A percentile compares a stretch with the other conserved stretches of the same genome.
These are phyloP conservation scores for Coemansia sp. DNA, from an alignment of 192 early-diverging fungal genomes.

Conservation along the genomic window DNA sequence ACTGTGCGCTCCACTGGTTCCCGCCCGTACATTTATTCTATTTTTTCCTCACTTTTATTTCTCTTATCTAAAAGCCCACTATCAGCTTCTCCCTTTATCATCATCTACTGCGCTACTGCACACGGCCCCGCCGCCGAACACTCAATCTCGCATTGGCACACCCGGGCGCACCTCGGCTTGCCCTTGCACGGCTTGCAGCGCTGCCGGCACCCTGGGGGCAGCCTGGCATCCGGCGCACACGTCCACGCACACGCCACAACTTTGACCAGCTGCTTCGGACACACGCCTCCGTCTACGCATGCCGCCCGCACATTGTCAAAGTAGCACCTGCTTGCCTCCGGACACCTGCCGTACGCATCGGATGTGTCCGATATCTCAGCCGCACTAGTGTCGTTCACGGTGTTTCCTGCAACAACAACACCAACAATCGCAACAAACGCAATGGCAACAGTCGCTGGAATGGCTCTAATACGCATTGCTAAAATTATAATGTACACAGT, in stretches of 20 bases:
- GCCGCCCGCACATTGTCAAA: not conserved
- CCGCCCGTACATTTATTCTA: not conserved
- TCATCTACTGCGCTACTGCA: not conserved
- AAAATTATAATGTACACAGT: too few species aligned
- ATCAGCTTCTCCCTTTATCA: too few species aligned
- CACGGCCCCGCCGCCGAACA: not conserved
- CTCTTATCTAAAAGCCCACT: slow-evolving; percentile 2
- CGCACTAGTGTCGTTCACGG: too few species aligned
- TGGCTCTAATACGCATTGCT: not conserved
- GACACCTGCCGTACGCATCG: not conserved
- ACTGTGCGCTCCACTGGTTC: not conserved
- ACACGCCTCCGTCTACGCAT: not conserved
- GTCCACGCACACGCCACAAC: not conserved
- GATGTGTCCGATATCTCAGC: not conserved
- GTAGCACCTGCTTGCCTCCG: not conserved
- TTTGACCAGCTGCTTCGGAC: not conserved
- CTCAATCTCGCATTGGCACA: not conserved
- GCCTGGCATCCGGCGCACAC: not conserved
- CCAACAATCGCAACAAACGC: too few species aligned
- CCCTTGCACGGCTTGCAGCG: slow-evolving; percentile 1
- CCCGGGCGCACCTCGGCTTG: not conserved
- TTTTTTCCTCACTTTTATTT: not conserved
- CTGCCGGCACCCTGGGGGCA: not conserved
- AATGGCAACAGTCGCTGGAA: too few species aligned
- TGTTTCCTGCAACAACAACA: too few species aligned